Conservation (phyloP, 1,139 yeast genomes). For the Yamadazyma friedrichii region DNA sequence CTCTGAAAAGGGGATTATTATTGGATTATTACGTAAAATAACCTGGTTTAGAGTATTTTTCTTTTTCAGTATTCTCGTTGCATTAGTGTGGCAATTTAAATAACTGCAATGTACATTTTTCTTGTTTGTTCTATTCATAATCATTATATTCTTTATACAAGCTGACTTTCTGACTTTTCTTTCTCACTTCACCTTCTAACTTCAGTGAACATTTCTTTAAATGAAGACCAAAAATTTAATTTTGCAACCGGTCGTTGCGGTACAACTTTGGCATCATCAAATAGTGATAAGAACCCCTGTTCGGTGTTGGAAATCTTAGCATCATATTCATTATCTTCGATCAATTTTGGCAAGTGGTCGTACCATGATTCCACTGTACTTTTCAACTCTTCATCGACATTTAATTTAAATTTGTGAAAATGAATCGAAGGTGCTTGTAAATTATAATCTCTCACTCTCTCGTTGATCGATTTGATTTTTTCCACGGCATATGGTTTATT, state of each 20-base stretch:
- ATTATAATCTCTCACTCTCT: slow-evolving; percentile 66
- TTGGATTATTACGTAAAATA: slow-evolving; percentile 4
- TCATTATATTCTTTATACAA: slow-evolving; percentile 2
- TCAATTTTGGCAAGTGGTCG: slow-evolving; percentile 8
- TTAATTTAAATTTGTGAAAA: slow-evolving; percentile 67
- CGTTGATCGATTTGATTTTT: slow-evolving; percentile 52
- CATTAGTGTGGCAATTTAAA: slow-evolving; percentile 4
- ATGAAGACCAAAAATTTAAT: slow-evolving; percentile 32
- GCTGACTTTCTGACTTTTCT: neutral
- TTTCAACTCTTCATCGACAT: slow-evolving; percentile 46
- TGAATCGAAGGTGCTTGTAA: slow-evolving; percentile 71
- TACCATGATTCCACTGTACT: slow-evolving; percentile 22
- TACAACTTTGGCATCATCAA: slow-evolving; percentile 14
- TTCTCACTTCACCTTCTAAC: neutral
- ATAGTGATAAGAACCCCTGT: slow-evolving; percentile 16
- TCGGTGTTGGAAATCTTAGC: slow-evolving; percentile 9
- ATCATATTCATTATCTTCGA: slow-evolving; percentile 8
- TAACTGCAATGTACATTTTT: neutral
- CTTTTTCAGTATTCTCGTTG: neutral
- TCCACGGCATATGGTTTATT: slow-evolving; percentile 35
- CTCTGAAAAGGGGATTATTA: slow-evolving; percentile 16
- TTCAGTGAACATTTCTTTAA: slow-evolving; percentile 30
- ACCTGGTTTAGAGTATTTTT: slow-evolving; percentile 1
- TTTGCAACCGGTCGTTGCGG: slow-evolving; percentile 22
- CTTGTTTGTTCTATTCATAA: neutral